phyloP scores from a whole-genome alignment of 2,329 filamentous ascomycete species.

The Diaporthe australafricana region DNA sequence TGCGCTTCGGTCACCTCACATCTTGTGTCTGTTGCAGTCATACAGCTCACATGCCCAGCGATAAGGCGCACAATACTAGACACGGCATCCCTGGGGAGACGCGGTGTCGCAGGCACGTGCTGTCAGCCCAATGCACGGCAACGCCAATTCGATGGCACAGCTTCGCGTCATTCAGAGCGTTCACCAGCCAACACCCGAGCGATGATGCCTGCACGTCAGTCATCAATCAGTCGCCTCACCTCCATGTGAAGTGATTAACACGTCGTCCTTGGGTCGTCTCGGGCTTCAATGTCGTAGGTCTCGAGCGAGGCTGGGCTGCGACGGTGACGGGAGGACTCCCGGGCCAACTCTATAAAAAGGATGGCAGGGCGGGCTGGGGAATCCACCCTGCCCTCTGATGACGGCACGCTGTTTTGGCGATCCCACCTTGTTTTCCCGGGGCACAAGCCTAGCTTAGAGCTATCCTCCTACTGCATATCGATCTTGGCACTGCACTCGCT shows the following conservation, averaged over 20 bases:
- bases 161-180: slow-evolving; percentile 13
- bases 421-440: slow-evolving; percentile 36
- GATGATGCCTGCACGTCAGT: slow-evolving; percentile 19
- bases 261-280: slow-evolving; percentile 17
- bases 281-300: slow-evolving; percentile 24
- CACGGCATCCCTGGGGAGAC: slow-evolving; percentile 13
- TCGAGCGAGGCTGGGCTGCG: slow-evolving; percentile 32
- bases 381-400: slow-evolving; percentile 27
- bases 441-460: slow-evolving; percentile 25
- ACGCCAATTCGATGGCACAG: not conserved
- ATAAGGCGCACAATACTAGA: slow-evolving; percentile 10
- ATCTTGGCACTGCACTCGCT: slow-evolving; percentile 20
- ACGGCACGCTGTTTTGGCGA: slow-evolving; percentile 31
- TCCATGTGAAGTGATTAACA: not conserved
- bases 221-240: slow-evolving; percentile 16
- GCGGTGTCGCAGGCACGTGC: not conserved
- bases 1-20: slow-evolving; percentile 11
- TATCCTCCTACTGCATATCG: slow-evolving; percentile 29
- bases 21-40: not conserved
- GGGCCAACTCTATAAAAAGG: slow-evolving; percentile 31
- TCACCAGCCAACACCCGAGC: slow-evolving; percentile 24
- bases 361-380: slow-evolving; percentile 25
- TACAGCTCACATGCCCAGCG: slow-evolving; percentile 20
- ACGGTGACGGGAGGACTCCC: slow-evolving; percentile 3
- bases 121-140: slow-evolving; percentile 29